Evolutionary conservation across 2,329 filamentous ascomycete genomes (phyloP).

Genomic region (Cylindrodendrum hubeiense): DNA sequence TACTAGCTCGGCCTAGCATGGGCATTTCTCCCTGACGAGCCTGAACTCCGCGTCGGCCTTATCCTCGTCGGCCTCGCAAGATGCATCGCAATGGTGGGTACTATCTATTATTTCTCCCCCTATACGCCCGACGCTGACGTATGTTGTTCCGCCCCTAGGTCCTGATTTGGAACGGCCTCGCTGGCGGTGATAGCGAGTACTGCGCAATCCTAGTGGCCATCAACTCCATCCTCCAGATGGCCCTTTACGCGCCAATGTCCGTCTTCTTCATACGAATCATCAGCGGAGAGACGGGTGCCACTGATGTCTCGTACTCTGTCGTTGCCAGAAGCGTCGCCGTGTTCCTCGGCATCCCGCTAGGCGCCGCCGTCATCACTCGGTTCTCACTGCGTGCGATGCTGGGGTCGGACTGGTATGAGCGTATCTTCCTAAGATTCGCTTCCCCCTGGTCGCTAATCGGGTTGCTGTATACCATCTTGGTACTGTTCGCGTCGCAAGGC

Average conservation of each 20-base stretch:
- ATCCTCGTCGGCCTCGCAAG: slow-evolving; percentile 87
- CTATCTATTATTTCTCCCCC: slow-evolving; percentile 47
- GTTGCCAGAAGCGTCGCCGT: slow-evolving; percentile 86
- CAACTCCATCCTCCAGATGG: slow-evolving; percentile 81
- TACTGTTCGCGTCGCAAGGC: slow-evolving; percentile 88
- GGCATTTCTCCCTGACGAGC: slow-evolving; percentile 73
- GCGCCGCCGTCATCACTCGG: slow-evolving; percentile 82
- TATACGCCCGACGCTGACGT: neutral
- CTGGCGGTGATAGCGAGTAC: slow-evolving; percentile 83
- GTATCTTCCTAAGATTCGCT: slow-evolving; percentile 75
- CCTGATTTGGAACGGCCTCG: slow-evolving; percentile 77
- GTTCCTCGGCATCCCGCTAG: slow-evolving; percentile 88
- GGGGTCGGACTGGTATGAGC: slow-evolving; percentile 73
- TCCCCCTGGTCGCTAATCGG: slow-evolving; percentile 85
- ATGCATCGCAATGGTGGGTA: slow-evolving; percentile 85
- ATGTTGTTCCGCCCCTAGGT: slow-evolving; percentile 47
- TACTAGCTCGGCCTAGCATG: slow-evolving; percentile 73
- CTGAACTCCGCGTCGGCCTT: slow-evolving; percentile 72
- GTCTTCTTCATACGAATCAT: slow-evolving; percentile 80
- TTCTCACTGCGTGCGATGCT: slow-evolving; percentile 68
- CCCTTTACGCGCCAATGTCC: slow-evolving; percentile 77
- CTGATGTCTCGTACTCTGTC: slow-evolving; percentile 67
- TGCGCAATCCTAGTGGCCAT: slow-evolving; percentile 84
- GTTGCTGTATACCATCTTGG: slow-evolving; percentile 86
- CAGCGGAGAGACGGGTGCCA: slow-evolving; percentile 56